Percentiles rank a stretch among this genome's conserved stretches.
Evolutionary conservation across 805 yeast species (phyloP).

Genomic region (Tetrapisispora nanseiensis): DNA sequence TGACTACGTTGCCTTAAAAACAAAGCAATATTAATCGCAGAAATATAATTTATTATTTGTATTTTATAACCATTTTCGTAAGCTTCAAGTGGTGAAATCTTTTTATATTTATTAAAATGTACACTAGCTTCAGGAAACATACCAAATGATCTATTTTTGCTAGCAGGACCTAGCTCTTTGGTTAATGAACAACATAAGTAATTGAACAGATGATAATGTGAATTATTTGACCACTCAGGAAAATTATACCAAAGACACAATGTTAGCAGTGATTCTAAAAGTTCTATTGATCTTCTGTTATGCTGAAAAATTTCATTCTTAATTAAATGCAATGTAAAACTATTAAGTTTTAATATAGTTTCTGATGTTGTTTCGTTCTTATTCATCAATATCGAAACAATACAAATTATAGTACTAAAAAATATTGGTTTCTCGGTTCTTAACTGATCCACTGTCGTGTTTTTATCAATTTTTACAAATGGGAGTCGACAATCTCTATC

Average conservation of each 20-base stretch:
- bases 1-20: constrained; percentile 55
- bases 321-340: constrained; percentile 41
- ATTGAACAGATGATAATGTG: constrained; percentile 64
- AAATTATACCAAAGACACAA: constrained; percentile 74
- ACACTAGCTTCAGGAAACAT: constrained; percentile 19
- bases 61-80: constrained; percentile 18
- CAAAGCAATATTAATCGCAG: constrained; percentile 53
- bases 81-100: constrained; percentile 17
- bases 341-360: constrained; percentile 40
- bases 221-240: constrained; percentile 70
- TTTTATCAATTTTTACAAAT: constrained; percentile 43
- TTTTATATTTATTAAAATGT: constrained; percentile 7
- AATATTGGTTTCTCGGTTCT: constrained; percentile 47
- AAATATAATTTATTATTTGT: constrained; percentile 44
- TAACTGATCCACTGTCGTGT: constrained; percentile 38
- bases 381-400: constrained; percentile 39
- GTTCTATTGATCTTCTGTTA: constrained; percentile 63
- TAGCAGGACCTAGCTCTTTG: constrained; percentile 64
- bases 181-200: constrained; percentile 56
- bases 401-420: constrained; percentile 55
- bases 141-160: constrained; percentile 36
- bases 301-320: constrained; percentile 52
- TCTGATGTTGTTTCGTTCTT: constrained; percentile 29
- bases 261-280: constrained; percentile 51
- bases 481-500: constrained; percentile 39